These are phyloP conservation scores for Crithidia acanthocephali DNA, from an alignment of 208 protist genomes.

Conservation along the genomic window DNA sequence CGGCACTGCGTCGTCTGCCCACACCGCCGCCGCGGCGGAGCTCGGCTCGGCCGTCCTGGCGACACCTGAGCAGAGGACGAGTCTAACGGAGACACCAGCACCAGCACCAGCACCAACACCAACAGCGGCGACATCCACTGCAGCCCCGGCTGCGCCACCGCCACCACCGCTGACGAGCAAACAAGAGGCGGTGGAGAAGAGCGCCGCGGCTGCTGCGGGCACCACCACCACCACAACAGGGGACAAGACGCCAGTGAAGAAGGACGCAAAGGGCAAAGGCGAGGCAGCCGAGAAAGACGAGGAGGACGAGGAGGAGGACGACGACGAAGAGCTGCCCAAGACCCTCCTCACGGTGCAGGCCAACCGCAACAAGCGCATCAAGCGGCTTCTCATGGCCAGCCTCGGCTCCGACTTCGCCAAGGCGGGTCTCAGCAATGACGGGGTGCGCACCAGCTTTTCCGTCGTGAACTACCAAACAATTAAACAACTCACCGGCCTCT, in stretches of 20 bases:
- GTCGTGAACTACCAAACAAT: slow-evolving; percentile 57
- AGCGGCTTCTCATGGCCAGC: slow-evolving; percentile 49
- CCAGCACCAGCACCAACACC: too few relatives aligned
- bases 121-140: too few relatives aligned
- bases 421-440: slow-evolving; percentile 52
- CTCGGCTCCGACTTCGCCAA: slow-evolving; percentile 58
- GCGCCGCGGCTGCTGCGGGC: not conserved
- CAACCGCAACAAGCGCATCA: slow-evolving; percentile 45
- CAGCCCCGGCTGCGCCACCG: too few relatives aligned
- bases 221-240: not conserved
- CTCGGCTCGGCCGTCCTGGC: too few relatives aligned
- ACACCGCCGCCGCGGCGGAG: too few relatives aligned
- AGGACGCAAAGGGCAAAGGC: not conserved
- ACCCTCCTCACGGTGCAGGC: slow-evolving; percentile 16
- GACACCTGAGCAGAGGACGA: too few relatives aligned
- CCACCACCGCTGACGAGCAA: too few relatives aligned
- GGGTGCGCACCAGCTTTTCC: slow-evolving; percentile 67
- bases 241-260: not conserved
- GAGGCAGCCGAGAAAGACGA: not conserved
- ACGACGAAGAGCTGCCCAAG: slow-evolving; percentile 15
- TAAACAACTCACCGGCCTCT: slow-evolving; percentile 60
- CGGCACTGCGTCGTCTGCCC: too few relatives aligned
- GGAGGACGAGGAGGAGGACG: not conserved
- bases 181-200: too few relatives aligned
- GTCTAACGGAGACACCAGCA: too few relatives aligned